Evolutionary conservation across 2,329 filamentous ascomycete genomes (phyloP), one percentile per base, ranked within the genome.

Genomic region (Microsporum ferrugineum): DNA sequence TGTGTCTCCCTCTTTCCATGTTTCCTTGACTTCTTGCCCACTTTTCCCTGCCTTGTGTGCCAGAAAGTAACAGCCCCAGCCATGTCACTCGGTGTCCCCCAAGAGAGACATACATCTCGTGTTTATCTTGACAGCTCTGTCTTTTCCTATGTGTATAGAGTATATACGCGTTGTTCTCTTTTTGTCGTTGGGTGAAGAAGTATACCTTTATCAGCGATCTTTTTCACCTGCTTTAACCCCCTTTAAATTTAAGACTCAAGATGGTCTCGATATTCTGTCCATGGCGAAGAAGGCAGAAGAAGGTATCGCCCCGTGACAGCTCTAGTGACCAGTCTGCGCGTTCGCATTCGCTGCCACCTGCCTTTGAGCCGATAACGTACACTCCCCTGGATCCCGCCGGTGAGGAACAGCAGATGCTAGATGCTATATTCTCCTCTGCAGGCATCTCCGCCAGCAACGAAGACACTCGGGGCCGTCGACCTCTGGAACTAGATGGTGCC

Each of bases 401-500:
- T 10, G 57, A 59, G 12, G 57, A 59, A 31, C 57, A 59, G 31
- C 29, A 49, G 57, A 59, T 59, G 39, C 31, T 59, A 33, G 55
- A 57, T 29, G 39, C 43, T 2, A 59, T 59, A 49, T 59, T 59
- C 31, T 47, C 31, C 14, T 36, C 57, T 31, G 14, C 55, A 10
- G 27, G 29, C 41, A 5, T n/a, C 23, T 12, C 23, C 29, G 5
- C 36, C 27, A 5, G 5, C 34, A 27, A 34, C 36, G 8, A 27
- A 3, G 23, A 43, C 2, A 6, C 12, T 14, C 36, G 33, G 29
- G 38, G 34, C 23, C 8, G 17, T 43, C 56, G 31, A 17, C 51
- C 56, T 23, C 27, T 23, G 3, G 36, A 6, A 14, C 4, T 36
- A 41, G 29, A 27, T 5, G 17, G n/a, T 58, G 36, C 17, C 31